Base-by-base conservation (phyloP, 495 filamentous ascomycete species). In the Penicillium mononematosum region DNA sequence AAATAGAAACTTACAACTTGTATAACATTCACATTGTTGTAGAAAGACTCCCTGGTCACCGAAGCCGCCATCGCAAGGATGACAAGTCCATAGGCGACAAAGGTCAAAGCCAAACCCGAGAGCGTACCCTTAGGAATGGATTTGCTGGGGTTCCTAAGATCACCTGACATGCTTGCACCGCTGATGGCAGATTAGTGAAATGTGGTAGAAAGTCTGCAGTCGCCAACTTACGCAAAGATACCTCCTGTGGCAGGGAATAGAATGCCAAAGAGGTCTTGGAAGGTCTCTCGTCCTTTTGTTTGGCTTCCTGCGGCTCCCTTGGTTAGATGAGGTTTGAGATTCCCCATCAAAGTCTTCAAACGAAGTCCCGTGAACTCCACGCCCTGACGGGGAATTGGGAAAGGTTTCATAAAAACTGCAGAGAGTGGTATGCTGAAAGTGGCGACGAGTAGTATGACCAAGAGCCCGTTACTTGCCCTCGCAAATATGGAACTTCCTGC, bases 101-200 rank as follows among this genome's bases (percentile, higher is more conserved):
- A 90, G 1, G 91, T 96, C 42, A 89, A 78, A 12, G 81, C 77
- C 58, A 94, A 79, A 1, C 89, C 90, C 61, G 85, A 85, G 9
- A 96, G 75, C 1, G 91, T 96, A 6, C 91, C 91, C 61, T 81
- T 85, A 0, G 91, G 91, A 52, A 96, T 95, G 3, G 89, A 82
- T 62, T 88, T 91, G 78, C 89, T 92, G 7, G 91, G 90, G 55
- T 92, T 86, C 56, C 81, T 86, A 41, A 96, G 66, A 69, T 96
- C 90, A 3, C 91, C 91, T 10, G 90, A 94, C 91, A 96, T 95
- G 58, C 88, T 91, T 3, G 90, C 90, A n/a, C 90, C 90, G 32
- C 80, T 82, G 29, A 46, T 49, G 38, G 22, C 59, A 27, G 20
- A 50, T 74, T 38, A 75, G 70, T 53, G 10, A 66, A 14, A 45